Evolutionary conservation across 2,329 filamentous ascomycete species (phyloP).

Genomic region (Ophiostoma ips): DNA sequence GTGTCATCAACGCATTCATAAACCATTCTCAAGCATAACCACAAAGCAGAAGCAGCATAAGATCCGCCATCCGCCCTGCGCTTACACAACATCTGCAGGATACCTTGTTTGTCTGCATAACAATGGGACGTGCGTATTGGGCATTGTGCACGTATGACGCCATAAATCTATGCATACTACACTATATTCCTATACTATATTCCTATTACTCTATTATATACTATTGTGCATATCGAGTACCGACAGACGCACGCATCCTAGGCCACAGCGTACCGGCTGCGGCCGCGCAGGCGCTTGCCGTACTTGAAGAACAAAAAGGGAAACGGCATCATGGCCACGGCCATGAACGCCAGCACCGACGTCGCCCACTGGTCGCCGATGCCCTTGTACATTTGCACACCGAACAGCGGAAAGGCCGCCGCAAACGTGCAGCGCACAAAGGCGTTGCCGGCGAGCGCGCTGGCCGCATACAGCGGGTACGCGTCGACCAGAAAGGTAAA

Average conservation of each 20-base stretch:
- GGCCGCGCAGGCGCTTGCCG: slow-evolving; percentile 41
- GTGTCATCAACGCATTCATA: neutral
- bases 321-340: slow-evolving; percentile 48
- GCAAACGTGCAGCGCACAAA: slow-evolving; percentile 69
- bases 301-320: slow-evolving; percentile 49
- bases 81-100: slow-evolving; percentile 7
- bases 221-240: neutral
- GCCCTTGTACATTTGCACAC: slow-evolving; percentile 54
- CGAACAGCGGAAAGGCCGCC: slow-evolving; percentile 64
- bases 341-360: slow-evolving; percentile 45
- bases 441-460: slow-evolving; percentile 70
- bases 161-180: neutral
- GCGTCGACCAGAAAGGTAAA: slow-evolving; percentile 82
- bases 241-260: neutral
- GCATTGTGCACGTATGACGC: neutral
- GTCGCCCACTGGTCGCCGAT: slow-evolving; percentile 60
- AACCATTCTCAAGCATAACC: neutral
- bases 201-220: neutral
- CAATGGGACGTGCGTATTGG: neutral
- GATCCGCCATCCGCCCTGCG: neutral
- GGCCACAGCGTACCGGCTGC: slow-evolving; percentile 36
- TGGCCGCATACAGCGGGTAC: slow-evolving; percentile 62
- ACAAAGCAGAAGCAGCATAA: too few species aligned
- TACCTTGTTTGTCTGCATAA: slow-evolving; percentile 2
- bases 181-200: neutral